These are phyloP conservation scores for Fusarium sp. DNA, from an alignment of 2,329 filamentous ascomycete species.

Conservation along the genomic window DNA sequence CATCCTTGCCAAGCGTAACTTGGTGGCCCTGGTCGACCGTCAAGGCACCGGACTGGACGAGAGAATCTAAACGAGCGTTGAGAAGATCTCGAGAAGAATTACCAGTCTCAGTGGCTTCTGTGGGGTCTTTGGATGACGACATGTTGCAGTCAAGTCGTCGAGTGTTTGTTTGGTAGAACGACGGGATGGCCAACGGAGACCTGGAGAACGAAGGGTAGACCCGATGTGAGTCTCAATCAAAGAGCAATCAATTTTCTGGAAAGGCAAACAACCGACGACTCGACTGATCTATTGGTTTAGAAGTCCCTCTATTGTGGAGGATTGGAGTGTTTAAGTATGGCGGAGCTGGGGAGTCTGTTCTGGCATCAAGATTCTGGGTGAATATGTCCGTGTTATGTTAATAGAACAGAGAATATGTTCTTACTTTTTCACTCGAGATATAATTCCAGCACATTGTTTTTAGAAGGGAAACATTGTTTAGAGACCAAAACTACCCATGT, in stretches of 20 bases:
- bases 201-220: background rate
- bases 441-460: background rate
- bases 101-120: background rate
- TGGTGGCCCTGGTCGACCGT: background rate
- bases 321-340: background rate
- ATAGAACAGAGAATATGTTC: background rate
- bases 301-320: background rate
- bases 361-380: background rate
- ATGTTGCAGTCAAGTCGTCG: background rate
- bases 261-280: background rate
- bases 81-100: background rate
- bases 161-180: background rate
- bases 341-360: background rate
- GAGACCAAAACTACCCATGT: background rate
- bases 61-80: background rate
- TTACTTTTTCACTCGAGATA: background rate
- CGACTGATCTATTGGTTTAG: background rate
- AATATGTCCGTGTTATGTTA: background rate
- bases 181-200: background rate
- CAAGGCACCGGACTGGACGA: background rate
- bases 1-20: background rate
- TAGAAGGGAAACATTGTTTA: background rate
- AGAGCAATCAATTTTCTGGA: background rate
- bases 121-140: background rate
- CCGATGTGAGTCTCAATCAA: background rate